Evolutionary conservation across 2,329 filamentous ascomycete genomes (phyloP), one percentile per base, ranked within the genome.

Genomic region (Penicillium olsonii): DNA sequence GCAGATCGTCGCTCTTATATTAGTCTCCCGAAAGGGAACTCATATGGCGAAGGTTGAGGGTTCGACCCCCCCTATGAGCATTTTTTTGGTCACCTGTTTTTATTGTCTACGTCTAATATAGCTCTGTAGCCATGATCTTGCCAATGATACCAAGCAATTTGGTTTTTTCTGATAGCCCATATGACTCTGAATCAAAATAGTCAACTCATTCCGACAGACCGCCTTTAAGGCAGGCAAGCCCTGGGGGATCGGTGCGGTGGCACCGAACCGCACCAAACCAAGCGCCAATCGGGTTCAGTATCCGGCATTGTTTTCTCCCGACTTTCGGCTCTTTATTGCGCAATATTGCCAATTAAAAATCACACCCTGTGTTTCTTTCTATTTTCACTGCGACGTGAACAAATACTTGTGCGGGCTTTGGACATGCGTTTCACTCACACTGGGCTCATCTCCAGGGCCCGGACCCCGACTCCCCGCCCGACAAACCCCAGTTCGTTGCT

Each of bases 361-460:
- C 18, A 24, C 33, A 18, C 29, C 7, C 14, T n/a, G 19, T 15
- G 9, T 3, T 11, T 40, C 26, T 4, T 24, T 24, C 11, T 5
- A 14, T 35, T 22, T 5, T 22, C 14, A 22, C 2, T 35, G 39
- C 15, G 4, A 14, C 39, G 17, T 37, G 29, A 27, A 29, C n/a
- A n/a, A n/a, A n/a, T 22, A 40, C 29, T 19, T 44, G 27, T 20
- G 34, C 44, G 42, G 41, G 48, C 14, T 8, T 47, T 26, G 40
- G 53, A 50, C 15, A 62, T 60, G 59, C 53, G 33, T 40, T 45
- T 53, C 42, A 50, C 54, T 20, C 55, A 56, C 10, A 57, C 45
- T 48, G 49, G 52, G 14, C 49, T 54, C 22, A 14, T 48, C 26
- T 37, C 44, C 37, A 54, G 55, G 19, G 27, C 37, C 33, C 48